These are phyloP conservation scores for Fusarium redolens DNA, from an alignment of 2,329 filamentous ascomycete species.

Conservation along the genomic window DNA sequence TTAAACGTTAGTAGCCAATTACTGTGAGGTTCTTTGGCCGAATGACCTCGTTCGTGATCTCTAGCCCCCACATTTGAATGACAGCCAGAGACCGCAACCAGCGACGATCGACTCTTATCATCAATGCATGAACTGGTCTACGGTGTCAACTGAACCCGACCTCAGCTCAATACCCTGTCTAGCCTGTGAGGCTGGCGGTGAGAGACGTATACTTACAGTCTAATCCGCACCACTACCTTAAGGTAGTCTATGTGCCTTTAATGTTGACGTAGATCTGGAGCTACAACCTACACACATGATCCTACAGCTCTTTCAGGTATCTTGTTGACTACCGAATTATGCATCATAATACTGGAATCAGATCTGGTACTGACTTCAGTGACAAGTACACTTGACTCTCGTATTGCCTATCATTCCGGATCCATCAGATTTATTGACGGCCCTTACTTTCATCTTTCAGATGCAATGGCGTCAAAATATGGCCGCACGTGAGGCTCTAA, in stretches of 20 bases:
- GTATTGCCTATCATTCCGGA: not conserved
- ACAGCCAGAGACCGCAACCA: constrained; percentile 1
- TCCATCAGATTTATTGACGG: not conserved
- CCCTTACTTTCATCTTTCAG: not conserved
- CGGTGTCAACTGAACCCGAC: not conserved
- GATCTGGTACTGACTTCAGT: not conserved
- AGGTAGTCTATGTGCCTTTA: not conserved
- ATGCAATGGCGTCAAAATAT: not conserved
- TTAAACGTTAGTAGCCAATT: not conserved
- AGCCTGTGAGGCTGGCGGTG: constrained; percentile 15
- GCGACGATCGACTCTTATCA: constrained; percentile 22
- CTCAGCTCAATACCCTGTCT: not conserved
- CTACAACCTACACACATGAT: constrained; percentile 15
- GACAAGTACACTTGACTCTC: not conserved
- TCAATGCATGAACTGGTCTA: constrained; percentile 16
- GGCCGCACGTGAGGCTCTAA: not conserved
- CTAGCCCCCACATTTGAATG: constrained; percentile 6
- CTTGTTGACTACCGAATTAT: not conserved
- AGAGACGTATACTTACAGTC: not conserved
- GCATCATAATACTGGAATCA: not conserved
- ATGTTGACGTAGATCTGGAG: not conserved
- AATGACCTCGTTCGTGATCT: constrained; percentile 14
- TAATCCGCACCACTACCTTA: not conserved
- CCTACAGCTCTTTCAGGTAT: not conserved
- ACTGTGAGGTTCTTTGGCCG: not conserved